phyloP scores from a whole-genome alignment of 2,329 filamentous ascomycete species.

The Pseudogymnoascus sp. region DNA sequence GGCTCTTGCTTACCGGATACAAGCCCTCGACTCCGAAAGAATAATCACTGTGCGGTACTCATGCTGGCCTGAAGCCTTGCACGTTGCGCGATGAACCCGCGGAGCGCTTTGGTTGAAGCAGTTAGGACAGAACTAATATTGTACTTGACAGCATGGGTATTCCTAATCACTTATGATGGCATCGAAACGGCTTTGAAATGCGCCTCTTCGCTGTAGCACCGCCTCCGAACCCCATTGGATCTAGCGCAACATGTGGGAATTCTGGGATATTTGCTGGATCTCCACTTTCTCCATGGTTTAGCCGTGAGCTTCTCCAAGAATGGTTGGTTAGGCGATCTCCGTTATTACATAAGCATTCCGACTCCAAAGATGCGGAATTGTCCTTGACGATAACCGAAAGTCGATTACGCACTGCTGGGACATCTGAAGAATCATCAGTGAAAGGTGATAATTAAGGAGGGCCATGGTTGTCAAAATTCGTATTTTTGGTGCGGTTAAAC shows the following conservation, averaged over 20 bases:
- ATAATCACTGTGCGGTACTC: not conserved
- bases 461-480: not conserved
- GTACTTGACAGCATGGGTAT: not conserved
- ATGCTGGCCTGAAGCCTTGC: not conserved
- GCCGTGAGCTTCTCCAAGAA: not conserved
- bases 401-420: not conserved
- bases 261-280: not conserved
- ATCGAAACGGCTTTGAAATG: not conserved
- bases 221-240: not conserved
- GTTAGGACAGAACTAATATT: not conserved
- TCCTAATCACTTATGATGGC: not conserved
- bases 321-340: not conserved
- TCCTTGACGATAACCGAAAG: slow-evolving; percentile 1
- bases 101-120: not conserved
- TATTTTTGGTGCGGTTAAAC: not conserved
- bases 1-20: not conserved
- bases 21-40: not conserved
- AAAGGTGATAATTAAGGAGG: not conserved
- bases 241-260: not conserved
- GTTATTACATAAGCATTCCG: not conserved
- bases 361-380: not conserved
- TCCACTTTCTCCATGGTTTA: not conserved
- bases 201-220: not conserved
- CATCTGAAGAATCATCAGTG: not conserved
- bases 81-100: not conserved